These are phyloP conservation scores for Blastobotrys attinorum DNA, from an alignment of 805 yeast genomes.

Conservation along the genomic window DNA sequence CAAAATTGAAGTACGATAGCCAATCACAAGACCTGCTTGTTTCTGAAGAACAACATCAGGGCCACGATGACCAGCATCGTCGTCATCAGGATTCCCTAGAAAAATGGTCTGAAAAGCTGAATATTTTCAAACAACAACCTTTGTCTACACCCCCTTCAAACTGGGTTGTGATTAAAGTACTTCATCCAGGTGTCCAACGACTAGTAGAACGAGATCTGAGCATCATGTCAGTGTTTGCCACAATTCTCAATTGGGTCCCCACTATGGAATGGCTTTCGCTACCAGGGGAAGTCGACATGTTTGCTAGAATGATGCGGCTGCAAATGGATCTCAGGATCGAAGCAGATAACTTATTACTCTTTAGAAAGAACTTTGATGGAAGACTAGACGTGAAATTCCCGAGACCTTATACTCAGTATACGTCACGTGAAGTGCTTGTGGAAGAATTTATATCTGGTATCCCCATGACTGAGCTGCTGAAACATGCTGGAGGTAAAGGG, in stretches of 20 bases:
- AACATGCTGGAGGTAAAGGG: slow-evolving; percentile 32
- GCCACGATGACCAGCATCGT: neutral
- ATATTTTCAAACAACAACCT: neutral
- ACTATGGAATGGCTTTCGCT: slow-evolving; percentile 97
- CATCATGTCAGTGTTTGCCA: slow-evolving; percentile 79
- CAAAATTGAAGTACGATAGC: slow-evolving; percentile 11
- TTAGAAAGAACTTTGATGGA: slow-evolving; percentile 58
- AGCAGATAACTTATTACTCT: slow-evolving; percentile 67
- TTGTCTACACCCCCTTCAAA: slow-evolving; percentile 17
- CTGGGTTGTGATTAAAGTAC: slow-evolving; percentile 81
- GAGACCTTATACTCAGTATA: slow-evolving; percentile 53
- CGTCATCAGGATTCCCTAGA: no score
- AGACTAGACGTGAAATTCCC: slow-evolving; percentile 69
- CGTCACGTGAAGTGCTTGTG: slow-evolving; percentile 66
- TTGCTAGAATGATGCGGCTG: slow-evolving; percentile 72
- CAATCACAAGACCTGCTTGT: neutral
- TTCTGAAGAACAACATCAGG: neutral
- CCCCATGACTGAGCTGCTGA: slow-evolving; percentile 66
- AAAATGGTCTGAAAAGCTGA: neutral
- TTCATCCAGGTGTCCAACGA: slow-evolving; percentile 77
- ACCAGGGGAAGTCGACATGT: slow-evolving; percentile 90
- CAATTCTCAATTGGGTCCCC: slow-evolving; percentile 61
- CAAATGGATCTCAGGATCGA: slow-evolving; percentile 90
- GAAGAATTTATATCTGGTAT: slow-evolving; percentile 83
- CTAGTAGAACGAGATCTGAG: slow-evolving; percentile 71